Base-by-base conservation (phyloP, 2,329 filamentous ascomycete species). In the Monosporascus ibericus region DNA sequence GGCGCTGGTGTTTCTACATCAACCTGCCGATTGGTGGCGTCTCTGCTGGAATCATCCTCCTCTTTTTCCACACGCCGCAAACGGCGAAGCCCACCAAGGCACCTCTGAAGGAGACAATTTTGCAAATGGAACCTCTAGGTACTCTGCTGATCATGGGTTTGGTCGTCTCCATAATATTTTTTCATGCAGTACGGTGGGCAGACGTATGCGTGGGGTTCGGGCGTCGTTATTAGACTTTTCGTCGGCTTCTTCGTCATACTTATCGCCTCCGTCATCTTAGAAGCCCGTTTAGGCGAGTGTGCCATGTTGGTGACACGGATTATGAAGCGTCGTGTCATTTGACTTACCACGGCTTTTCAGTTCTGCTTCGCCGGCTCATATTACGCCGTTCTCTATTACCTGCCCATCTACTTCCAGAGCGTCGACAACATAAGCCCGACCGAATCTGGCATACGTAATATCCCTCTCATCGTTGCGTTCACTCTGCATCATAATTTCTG, bases 401-500 rank as follows among this genome's bases (percentile, higher is more conserved):
- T 74, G 0, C 70, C 72, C 0, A 65, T 72, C 48, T 73, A 71
- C 64, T 72, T 74, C 62, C 68, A 75, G 58, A 62, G 68, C 49
- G 60, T 75, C 48, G 61, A 63, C 47, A 64, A 62, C 14, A 66
- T 62, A 9, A 61, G 57, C 3, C 61, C 70, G 1, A 63, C 66
- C 38, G 56, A 63, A 14, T 63, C 60, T 7, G 70, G 70, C 2
- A 64, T 72, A 20, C 56, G 63, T 30, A 71, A 69, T 51, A 56
- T 75, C 1, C 67, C 73, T 6, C 53, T 68, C 3, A 30, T 30
- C 27, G 8, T 30, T 11, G 27, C 8, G 27, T n/a, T 72, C n/a
- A 64, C 67, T 72, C n/a, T 58, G 60, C 14, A 62, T 62, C 3
- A 60, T 67, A 20, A 38, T 64, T 6, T 57, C 61, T 0, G 68